Conservation (phyloP, 2,329 filamentous ascomycete genomes). For the Nannizzia gypsea region DNA sequence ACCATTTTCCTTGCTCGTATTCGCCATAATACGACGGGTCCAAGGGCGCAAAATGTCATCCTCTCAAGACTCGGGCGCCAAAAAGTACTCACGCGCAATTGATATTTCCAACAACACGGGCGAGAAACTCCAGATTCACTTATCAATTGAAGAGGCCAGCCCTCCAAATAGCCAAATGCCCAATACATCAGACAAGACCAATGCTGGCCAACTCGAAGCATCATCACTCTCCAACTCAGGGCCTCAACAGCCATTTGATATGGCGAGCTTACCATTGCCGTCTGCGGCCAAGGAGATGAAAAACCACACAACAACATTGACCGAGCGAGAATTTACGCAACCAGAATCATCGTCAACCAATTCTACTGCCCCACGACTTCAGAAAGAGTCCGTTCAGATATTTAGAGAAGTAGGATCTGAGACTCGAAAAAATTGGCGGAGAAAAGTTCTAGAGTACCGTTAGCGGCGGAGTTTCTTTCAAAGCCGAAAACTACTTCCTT, state of each 20-base stretch:
- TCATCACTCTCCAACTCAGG: not conserved
- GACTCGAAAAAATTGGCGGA: slow-evolving; percentile 23
- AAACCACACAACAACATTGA: not conserved
- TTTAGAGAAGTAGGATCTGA: slow-evolving; percentile 20
- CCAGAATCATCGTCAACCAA: not conserved
- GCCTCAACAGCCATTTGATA: not conserved
- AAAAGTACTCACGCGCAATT: not conserved
- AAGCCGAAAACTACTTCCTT: not conserved
- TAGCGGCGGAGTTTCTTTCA: slow-evolving; percentile 9
- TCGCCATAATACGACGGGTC: not conserved
- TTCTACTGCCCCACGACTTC: slow-evolving; percentile 7
- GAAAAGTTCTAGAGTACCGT: slow-evolving; percentile 28
- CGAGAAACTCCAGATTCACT: not conserved
- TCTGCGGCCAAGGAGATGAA: not conserved
- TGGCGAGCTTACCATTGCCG: not conserved
- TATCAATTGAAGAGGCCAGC: not conserved
- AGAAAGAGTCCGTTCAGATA: slow-evolving; percentile 23
- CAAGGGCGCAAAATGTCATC: not conserved
- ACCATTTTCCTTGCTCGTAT: not conserved
- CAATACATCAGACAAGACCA: not conserved
- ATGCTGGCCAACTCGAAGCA: not conserved
- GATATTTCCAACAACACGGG: not conserved
- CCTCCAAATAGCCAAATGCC: not conserved
- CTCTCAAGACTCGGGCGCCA: not conserved
- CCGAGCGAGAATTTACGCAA: not conserved